Evolutionary conservation across 495 filamentous ascomycete species (phyloP).

Genomic region (Parathielavia appendiculata): DNA sequence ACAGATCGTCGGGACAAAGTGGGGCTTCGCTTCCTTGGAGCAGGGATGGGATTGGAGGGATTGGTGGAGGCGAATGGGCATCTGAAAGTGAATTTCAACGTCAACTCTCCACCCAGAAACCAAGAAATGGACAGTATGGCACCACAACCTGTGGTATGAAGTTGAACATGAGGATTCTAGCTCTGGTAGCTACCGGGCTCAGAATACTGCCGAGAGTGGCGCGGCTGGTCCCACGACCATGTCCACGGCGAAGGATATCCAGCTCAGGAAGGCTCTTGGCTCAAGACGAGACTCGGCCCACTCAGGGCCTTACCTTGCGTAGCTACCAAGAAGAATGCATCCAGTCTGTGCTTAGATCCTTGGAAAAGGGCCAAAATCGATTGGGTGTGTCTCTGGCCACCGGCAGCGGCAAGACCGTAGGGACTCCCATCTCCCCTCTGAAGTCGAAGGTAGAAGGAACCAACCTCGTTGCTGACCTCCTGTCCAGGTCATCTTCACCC

Average conservation of each 20-base stretch:
- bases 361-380: slow-evolving; percentile 70
- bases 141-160: neutral
- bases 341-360: slow-evolving; percentile 67
- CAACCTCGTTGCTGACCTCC: neutral
- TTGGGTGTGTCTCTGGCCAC: slow-evolving; percentile 88
- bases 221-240: neutral
- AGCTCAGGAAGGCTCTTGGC: neutral
- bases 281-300: neutral
- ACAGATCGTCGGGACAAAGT: no score
- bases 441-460: no score
- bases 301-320: slow-evolving; percentile 52
- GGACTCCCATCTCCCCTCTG: slow-evolving; percentile 12
- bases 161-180: slow-evolving; percentile 1
- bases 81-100: slow-evolving; percentile 1
- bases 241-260: neutral
- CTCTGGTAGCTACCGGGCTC: neutral
- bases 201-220: neutral
- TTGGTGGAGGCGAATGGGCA: no score
- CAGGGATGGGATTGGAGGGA: no score
- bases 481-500: slow-evolving; percentile 74
- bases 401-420: slow-evolving; percentile 85
- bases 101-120: neutral
- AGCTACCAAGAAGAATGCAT: slow-evolving; percentile 88
- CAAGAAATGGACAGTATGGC: neutral
- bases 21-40: no score